phyloP scores from a whole-genome alignment of 2,329 filamentous ascomycete genomes.

The Fonsecaea multimorphosa region DNA sequence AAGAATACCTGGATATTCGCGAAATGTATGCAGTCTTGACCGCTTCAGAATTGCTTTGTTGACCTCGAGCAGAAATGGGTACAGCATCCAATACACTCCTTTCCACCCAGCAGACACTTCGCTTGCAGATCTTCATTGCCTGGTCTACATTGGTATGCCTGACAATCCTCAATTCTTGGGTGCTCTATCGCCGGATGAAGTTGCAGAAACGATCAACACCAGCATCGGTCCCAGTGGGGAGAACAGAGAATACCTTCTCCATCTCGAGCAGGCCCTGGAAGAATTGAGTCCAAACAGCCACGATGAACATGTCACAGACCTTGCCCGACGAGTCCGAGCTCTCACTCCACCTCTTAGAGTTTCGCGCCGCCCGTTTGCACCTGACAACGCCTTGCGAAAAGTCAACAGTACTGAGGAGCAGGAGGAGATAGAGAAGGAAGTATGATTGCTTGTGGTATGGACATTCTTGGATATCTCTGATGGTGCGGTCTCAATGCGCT shows the following conservation, averaged over 20 bases:
- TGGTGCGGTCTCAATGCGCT: slow-evolving; percentile 9
- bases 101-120: slow-evolving; percentile 68
- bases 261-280: slow-evolving; percentile 75
- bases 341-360: slow-evolving; percentile 49
- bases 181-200: slow-evolving; percentile 50
- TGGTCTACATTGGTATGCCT: slow-evolving; percentile 95
- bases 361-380: slow-evolving; percentile 15
- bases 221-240: slow-evolving; percentile 83
- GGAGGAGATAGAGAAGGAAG: slow-evolving; percentile 63
- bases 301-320: slow-evolving; percentile 83
- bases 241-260: slow-evolving; percentile 87
- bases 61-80: slow-evolving; percentile 69
- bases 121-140: slow-evolving; percentile 56
- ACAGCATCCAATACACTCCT: slow-evolving; percentile 87
- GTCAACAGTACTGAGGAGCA: slow-evolving; percentile 62
- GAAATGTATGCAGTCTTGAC: slow-evolving; percentile 65
- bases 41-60: neutral
- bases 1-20: slow-evolving; percentile 89
- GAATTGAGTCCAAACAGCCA: slow-evolving; percentile 75
- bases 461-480: slow-evolving; percentile 22
- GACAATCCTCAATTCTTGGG: slow-evolving; percentile 91
- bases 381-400: slow-evolving; percentile 50
- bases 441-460: slow-evolving; percentile 25
- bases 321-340: slow-evolving; percentile 73
- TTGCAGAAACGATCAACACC: slow-evolving; percentile 70